Percentiles rank a stretch among this genome's conserved stretches.
Conservation (phyloP, 208 protist genomes). For the Sergeia podlipaevii region DNA sequence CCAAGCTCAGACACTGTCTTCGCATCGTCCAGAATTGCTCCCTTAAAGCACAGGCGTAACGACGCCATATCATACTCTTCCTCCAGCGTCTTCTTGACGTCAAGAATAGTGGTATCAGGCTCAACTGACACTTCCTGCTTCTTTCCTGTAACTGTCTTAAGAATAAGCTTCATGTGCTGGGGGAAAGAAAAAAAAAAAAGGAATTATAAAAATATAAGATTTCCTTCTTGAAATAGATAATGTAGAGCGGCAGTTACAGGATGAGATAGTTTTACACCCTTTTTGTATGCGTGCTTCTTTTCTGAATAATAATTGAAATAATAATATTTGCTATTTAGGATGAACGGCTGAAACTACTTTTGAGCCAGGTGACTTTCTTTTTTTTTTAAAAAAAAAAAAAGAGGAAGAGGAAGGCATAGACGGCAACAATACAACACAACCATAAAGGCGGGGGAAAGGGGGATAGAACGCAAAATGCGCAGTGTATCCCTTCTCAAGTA, state of each 20-base stretch:
- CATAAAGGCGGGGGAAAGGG: neutral
- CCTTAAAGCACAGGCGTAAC: slow-evolving; percentile 74
- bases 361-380: too few species aligned
- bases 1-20: slow-evolving; percentile 49
- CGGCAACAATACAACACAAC: too few species aligned
- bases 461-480: too few species aligned
- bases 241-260: too few species aligned
- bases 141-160: slow-evolving; percentile 62
- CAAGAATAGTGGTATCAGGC: slow-evolving; percentile 36
- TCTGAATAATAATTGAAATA: too few species aligned
- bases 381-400: slow-evolving; percentile 2
- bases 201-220: neutral
- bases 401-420: neutral
- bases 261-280: too few species aligned
- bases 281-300: too few species aligned
- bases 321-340: too few species aligned
- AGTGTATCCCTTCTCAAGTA: too few species aligned
- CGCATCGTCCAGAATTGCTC: slow-evolving; percentile 47
- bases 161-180: slow-evolving; percentile 63
- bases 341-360: too few species aligned
- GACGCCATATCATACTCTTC: slow-evolving; percentile 64
- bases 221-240: too few species aligned
- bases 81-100: slow-evolving; percentile 62
- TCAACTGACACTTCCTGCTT: slow-evolving; percentile 51
- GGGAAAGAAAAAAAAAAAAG: slow-evolving; percentile 3